A percentile compares a stretch with the other conserved stretches of the same genome.
Conservation (phyloP, 345 rosid species). For the Excoecaria agallocha region DNA sequence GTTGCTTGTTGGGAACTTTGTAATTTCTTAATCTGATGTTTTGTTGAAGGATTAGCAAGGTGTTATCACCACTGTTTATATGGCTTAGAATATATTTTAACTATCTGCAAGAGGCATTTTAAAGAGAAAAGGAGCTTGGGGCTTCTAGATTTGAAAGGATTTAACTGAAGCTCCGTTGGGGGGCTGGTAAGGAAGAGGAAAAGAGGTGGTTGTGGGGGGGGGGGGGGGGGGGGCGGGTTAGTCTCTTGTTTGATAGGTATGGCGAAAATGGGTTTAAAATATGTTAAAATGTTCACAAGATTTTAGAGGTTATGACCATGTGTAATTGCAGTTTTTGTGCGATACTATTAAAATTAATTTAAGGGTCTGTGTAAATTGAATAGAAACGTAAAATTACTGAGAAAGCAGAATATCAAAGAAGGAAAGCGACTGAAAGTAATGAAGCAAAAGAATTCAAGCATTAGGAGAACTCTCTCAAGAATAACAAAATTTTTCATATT, state of each 20-base stretch:
- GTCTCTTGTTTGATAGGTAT: not conserved
- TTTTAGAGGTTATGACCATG: not conserved
- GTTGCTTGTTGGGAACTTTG: not conserved
- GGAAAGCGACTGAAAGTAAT: not conserved
- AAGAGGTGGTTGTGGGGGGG: too few relatives aligned
- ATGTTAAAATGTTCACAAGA: not conserved
- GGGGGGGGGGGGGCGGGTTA: too few relatives aligned
- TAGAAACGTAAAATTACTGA: not conserved
- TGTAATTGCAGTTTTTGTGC: not conserved
- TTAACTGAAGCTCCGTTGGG: not conserved
- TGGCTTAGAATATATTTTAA: not conserved
- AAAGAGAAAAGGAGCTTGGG: not conserved
- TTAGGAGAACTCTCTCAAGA: not conserved
- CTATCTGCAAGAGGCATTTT: not conserved
- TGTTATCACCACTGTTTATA: not conserved
- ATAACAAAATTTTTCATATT: not conserved
- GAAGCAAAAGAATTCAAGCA: not conserved
- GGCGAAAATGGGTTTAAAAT: not conserved
- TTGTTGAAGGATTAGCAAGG: too few relatives aligned
- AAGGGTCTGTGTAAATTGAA: not conserved
- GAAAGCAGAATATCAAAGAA: not conserved
- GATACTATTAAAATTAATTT: too few relatives aligned
- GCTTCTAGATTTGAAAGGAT: not conserved
- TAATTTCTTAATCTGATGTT: too few relatives aligned
- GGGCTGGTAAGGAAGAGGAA: too few relatives aligned